Evolutionary conservation across 768 basidiomycete species (phyloP), one percentile per base, ranked within the genome.

Genomic region (Cubamyces lactineus): DNA sequence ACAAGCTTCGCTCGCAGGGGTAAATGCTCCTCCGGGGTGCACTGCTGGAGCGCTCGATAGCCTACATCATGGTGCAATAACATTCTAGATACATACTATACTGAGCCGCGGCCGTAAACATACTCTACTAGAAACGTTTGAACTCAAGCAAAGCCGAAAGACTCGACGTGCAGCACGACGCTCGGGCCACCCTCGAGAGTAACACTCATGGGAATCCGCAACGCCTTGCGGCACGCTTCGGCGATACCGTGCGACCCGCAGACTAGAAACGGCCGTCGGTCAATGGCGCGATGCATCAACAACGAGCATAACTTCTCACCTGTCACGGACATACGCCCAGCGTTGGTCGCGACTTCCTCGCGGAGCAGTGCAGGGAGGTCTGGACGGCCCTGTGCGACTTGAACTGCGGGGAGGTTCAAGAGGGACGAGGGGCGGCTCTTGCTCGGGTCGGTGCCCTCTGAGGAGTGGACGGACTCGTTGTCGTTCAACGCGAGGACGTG

Each of bases 161-260:
- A 74, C 67, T 84, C 83, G 15, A 83, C 73, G 66, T 81, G 78
- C 24, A 84, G 67, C 12, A 71, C 66, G 17, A 83, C 76, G 46
- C 75, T 80, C 39, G 82, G 78, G 2, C 79, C 82, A 2, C 82
- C 82, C 49, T 72, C 71, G 28, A 82, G 60, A 21, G 64, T 66
- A 3, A 80, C 70, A n/a, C 66, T 70, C 2, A 77, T 70, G 7
- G 77, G 76, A 17, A 72, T 66, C 8, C 79, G 73, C 52, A 86
- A 52, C 2, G 79, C 79, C 0, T 63, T 53, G 5, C 79, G 76
- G 19, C 81, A 82, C 1, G 74, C 66, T 34, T 71, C 66, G 0
- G 78, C 70, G 16, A 85, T 62, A 3, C 72, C 70, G 23, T 73
- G 72, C 0, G 82, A 78, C 3, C 84, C 84, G 52, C 84, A 86